These are phyloP conservation scores for Urochloa ruziziensis DNA, from an alignment of 176 grass and related monocot species.

Conservation along the genomic window DNA sequence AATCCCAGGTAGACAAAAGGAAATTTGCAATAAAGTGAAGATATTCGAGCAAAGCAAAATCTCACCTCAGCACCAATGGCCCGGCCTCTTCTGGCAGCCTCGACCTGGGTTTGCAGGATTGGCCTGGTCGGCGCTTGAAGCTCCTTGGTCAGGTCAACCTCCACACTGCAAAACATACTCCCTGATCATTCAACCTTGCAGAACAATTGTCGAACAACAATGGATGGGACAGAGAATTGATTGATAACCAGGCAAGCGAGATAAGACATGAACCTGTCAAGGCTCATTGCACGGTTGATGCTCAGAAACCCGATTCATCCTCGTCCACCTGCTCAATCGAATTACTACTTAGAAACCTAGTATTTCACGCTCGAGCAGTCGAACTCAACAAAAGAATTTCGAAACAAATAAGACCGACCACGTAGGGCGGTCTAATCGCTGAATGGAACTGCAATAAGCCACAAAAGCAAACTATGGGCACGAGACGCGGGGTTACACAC, in stretches of 20 bases:
- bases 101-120: constrained; percentile 73
- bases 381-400: neutral
- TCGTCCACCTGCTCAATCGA: constrained; percentile 52
- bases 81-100: constrained; percentile 65
- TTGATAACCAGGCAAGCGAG: neutral
- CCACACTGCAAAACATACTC: constrained; percentile 50
- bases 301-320: constrained; percentile 72
- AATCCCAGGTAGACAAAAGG: constrained; percentile 10
- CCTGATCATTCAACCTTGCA: neutral
- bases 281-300: constrained; percentile 75
- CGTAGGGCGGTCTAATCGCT: neutral
- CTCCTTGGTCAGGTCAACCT: constrained; percentile 95
- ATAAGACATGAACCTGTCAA: constrained; percentile 64
- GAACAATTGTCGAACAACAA: constrained; percentile 7
- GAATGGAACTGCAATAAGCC: neutral
- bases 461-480: neutral
- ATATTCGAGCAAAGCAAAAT: neutral
- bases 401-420: neutral
- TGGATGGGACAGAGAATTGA: neutral
- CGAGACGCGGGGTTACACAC: neutral
- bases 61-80: constrained; percentile 52
- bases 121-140: constrained; percentile 68
- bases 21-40: neutral
- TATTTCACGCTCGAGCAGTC: neutral
- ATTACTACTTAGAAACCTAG: constrained; percentile 19